Evolutionary conservation across 768 basidiomycete species (phyloP), one percentile per base, ranked within the genome.

Genomic region (Guyanaporus albipodus): DNA sequence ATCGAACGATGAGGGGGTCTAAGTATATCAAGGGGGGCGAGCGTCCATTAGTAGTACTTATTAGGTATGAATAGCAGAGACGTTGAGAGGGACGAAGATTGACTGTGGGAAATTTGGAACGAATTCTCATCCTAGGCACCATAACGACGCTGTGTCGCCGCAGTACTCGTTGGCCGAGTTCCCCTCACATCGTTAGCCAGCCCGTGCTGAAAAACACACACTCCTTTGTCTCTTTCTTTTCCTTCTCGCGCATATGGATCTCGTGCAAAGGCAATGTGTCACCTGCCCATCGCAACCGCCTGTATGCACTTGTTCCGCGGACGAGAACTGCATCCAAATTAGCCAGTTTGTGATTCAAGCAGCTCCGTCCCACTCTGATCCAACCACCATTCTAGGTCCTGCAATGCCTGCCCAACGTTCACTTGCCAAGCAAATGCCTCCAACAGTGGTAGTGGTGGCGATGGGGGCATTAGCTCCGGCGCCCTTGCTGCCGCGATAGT

Each of bases 401-500:
- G 87, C 57, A 56, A 61, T 33, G 66, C 67, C 1, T 90, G 87
- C 56, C 62, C 72, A 11, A 65, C 66, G 34, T 78, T 76, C 55
- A 62, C 64, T 50, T 90, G 87, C 55, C 73, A 79, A 22, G 44
- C 70, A 24, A 69, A 42, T 17, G 22, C 55, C 17, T 51, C 48
- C 22, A 46, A 42, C 19, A 50, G 58, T 4, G 11, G 32, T 14
- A 32, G 28, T 35, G 28, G 42, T 18, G 74, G 77, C 7, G 66
- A 12, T 22, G 61, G 65, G 4, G 78, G 79, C 9, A 67, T 80
- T 41, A 82, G 83, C 60, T 74, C 78, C 43, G 87, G 86, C 35
- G 86, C 83, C 3, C 73, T 88, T 17, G 87, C 84, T 17, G 88
- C 86, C 38, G 86, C 80, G 33, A 74, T 91, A 47, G 69, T 88